Evolutionary conservation across 257 asterid genomes (phyloP), one percentile per base, ranked within the genome.

Genomic region (Ehretia macrophylla): DNA sequence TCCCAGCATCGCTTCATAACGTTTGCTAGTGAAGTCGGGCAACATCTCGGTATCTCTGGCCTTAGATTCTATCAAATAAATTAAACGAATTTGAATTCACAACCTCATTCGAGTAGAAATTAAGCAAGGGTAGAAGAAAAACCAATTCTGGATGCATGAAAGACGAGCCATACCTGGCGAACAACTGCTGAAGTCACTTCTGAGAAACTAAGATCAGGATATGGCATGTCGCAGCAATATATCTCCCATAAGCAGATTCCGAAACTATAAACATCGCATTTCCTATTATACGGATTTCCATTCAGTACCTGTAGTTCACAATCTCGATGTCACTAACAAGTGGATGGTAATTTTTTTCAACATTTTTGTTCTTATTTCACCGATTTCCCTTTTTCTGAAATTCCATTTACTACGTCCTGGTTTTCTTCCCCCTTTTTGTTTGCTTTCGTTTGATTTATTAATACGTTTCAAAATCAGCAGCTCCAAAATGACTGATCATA

Each of bases 1-100:
- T 88, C 96, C 95, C 96, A 88, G 70, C 96, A 88, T 38, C 88
- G 66, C 49, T 75, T 88, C 96, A 88, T 85, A 75, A 85, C 93
- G 45, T 85, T 85, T 0, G 88, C 85, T 17, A 88, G 66, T 18
- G 93, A 75, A 72, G 83, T 85, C 5, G 96, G 96, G 65, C 96
- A 88, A 64, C 96, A 88, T 59, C 92, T 72, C 0, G 96, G 95
- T 52, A 88, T 85, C 21, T 88, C 96, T 17, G 96, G 96, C 90
- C 96, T 73, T 74, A 88, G 72, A 40, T 88, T 88, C 96, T 88
- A 81, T 38, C 11, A 22, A 65, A 17, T 21, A 47, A 46, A 12
- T 35, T 4, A 42, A 50, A 27, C 27, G 13, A 53, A 58, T 16
- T 11, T 11, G 8, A 56, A 18, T 17, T 27, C 38, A 40, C 54